Evolutionary conservation across 352 stramenopile species (phyloP), one percentile per base, ranked within the genome.

Genomic region (Phytopythium kandeliae): DNA sequence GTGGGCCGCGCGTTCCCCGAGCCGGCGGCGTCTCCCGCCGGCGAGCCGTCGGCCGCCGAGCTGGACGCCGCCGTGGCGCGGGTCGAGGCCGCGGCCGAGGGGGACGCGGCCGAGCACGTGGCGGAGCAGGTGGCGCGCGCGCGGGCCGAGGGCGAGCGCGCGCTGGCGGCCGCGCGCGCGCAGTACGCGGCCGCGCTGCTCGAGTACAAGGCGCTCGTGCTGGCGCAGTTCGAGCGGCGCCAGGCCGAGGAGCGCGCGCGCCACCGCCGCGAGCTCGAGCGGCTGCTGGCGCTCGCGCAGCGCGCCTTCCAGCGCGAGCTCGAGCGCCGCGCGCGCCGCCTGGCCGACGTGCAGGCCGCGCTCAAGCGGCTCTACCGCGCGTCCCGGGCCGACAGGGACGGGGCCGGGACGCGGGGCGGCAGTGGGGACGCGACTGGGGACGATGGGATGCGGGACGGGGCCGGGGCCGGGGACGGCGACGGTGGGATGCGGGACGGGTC

Each of bases 121-220:
- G 33, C 12, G 12, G 33, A 37, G 0, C 4, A 85, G 25, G 33
- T 89, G 37, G 69, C 74, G n/a, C 38, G 54, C 15, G 53, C 87
- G 35, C 71, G 66, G 12, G 38, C 44, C 0, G 50, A 57, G 19
- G 77, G 71, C 48, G 60, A 65, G 2, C 53, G 72, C 25, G 67
- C 86, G 52, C 51, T 89, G 0, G 60, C 65, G 13, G 56, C 41
- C 15, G 62, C 85, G 30, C 85, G 83, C 56, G 63, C 78, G 47
- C 73, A 85, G 54, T 87, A 87, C 44, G 67, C 87, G 16, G 53
- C 64, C 0, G 64, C 67, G 0, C 50, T 89, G 31, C 57, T 78
- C 21, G 78, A 87, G 51, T 89, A 89, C 69, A 89, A 89, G 57
- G 65, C 59, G 6, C 54, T 89, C 9, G 63, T 89, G n/a, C 70